phyloP scores from a whole-genome alignment of 257 asterid species.

The Solanum neorickii region DNA sequence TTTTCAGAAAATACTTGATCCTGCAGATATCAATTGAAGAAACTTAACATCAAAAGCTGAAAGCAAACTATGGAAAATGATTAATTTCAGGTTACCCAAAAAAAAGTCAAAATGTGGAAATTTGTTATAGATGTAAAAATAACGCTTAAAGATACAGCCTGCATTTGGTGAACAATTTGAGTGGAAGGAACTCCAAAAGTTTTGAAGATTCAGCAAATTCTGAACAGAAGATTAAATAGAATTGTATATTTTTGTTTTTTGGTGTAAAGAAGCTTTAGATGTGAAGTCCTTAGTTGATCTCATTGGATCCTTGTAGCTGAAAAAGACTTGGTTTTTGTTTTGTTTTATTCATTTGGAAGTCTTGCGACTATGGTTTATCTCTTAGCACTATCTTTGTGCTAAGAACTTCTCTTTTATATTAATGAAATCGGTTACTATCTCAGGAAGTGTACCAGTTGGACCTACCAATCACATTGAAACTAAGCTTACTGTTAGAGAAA shows the following conservation, averaged over 20 bases:
- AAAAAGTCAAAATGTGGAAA: background rate
- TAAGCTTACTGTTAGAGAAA: background rate
- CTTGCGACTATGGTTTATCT: background rate
- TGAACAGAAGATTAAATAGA: background rate
- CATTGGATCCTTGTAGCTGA: background rate
- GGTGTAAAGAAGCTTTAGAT: background rate
- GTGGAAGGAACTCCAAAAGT: background rate
- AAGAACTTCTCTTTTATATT: background rate
- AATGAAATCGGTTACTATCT: background rate
- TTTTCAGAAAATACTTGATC: constrained; percentile 87
- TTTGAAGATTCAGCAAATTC: background rate
- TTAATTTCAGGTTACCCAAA: background rate
- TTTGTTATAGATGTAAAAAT: background rate
- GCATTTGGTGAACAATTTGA: background rate
- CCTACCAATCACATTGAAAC: background rate
- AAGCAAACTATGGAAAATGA: background rate
- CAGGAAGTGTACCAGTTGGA: background rate
- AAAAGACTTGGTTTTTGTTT: background rate
- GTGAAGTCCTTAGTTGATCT: background rate
- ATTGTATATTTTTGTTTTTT: background rate
- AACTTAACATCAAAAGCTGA: background rate
- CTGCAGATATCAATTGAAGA: constrained; percentile 33
- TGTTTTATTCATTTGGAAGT: background rate
- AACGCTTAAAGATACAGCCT: background rate
- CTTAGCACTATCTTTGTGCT: background rate